Conservation (phyloP, 2,329 filamentous ascomycete species). For the Monilinia vaccinii-corymbosi region DNA sequence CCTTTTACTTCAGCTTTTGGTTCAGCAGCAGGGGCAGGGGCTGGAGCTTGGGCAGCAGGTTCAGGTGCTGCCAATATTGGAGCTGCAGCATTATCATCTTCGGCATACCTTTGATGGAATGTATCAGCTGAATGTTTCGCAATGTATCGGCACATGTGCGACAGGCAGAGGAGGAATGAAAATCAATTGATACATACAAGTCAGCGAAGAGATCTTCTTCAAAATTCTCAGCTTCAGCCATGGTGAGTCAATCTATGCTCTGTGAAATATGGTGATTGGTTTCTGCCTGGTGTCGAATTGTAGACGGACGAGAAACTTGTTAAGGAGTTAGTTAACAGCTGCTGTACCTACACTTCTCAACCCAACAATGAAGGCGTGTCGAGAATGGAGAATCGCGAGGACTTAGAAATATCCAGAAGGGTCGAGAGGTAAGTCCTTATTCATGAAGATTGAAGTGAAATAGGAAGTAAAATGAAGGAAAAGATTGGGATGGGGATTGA, state of each 20-base stretch:
- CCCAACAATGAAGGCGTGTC: not conserved
- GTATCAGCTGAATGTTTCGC: conserved; percentile 7
- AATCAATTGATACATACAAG: conserved; percentile 54
- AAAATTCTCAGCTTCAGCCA: conserved; percentile 74
- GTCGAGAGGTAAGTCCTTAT: not conserved
- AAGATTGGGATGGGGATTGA: too few relatives aligned
- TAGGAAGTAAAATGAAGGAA: too few relatives aligned
- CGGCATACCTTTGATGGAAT: conserved; percentile 51
- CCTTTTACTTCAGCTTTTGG: conserved; percentile 18
- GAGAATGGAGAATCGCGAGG: not conserved
- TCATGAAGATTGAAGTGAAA: not conserved
- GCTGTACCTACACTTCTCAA: not conserved
- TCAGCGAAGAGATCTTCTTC: conserved; percentile 95
- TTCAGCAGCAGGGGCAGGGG: conserved; percentile 22
- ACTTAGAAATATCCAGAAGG: not conserved
- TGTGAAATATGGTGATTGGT: not conserved
- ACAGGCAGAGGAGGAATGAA: not conserved
- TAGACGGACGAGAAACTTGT: not conserved
- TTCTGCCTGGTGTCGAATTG: not conserved
- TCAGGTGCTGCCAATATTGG: conserved; percentile 25
- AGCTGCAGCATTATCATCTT: conserved; percentile 47
- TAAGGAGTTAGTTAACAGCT: not conserved
- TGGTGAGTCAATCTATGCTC: conserved; percentile 33
- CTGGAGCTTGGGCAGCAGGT: conserved; percentile 18
- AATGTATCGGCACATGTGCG: not conserved